Evolutionary conservation across 495 filamentous ascomycete genomes (phyloP), one percentile per base, ranked within the genome.

Genomic region (Xylaria acuta): DNA sequence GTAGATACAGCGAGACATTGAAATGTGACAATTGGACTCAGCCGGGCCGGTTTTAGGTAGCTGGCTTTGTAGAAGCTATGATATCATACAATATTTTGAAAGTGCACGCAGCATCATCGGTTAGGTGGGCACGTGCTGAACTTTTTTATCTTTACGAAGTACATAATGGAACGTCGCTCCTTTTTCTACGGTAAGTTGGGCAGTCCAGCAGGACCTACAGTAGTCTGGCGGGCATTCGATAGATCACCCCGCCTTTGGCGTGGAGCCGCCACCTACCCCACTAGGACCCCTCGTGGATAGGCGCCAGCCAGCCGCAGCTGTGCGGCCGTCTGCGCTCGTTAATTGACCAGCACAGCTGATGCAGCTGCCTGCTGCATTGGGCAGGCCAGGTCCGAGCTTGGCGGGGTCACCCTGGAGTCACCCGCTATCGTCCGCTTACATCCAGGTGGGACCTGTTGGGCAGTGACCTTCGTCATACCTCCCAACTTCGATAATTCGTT

Each of bases 291-390:
- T 32, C 58, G 34, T 53, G 64, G 32, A 38, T 53, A 36, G 38
- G 64, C 64, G 53, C 25, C 64, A 66, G 64, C 64, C 64, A 56
- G 53, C 53, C 53, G 25, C 27, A 53, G 54, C 54, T 36, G 49
- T 53, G 58, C 58, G 58, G 8, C 59, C n/a, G 59, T 32, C 40
- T 47, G 6, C 43, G 65, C 47, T 47, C 49, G 65, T 67, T 49
- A 54, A 54, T 67, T 67, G 65, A 67, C 65, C 65, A 22, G 34
- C 36, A 18, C 65, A 67, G 65, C 65, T 67, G 65, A 67, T 67
- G 30, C 14, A 54, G 65, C 65, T 67, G 49, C 65, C 65, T 67
- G 65, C 65, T 67, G 65, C 14, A 54, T 67, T 56, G 47, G 65
- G 65, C 36, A 51, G 64, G 5, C 18, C 18, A 51, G n/a, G 60